These are phyloP conservation scores for Oryza officinalis DNA, from an alignment of 176 grass and related monocot genomes.

Conservation along the genomic window DNA sequence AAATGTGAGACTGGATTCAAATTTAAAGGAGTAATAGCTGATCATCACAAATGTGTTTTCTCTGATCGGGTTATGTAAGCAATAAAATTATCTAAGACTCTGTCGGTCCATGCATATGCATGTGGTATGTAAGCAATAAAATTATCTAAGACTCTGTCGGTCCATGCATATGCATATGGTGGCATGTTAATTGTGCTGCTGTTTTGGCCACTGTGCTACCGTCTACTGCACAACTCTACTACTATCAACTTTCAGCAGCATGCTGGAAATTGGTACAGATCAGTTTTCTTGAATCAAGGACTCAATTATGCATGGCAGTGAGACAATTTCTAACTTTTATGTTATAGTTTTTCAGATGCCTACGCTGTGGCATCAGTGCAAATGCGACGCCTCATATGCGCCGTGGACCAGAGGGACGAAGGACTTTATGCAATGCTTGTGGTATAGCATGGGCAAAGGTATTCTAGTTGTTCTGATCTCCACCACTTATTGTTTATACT, in stretches of 20 bases:
- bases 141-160: neutral
- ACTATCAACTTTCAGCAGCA: conserved; percentile 4
- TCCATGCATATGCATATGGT: conserved; percentile 4
- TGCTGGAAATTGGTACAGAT: neutral
- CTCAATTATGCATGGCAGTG: neutral
- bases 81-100: neutral
- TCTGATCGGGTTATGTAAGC: neutral
- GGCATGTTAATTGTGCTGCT: neutral
- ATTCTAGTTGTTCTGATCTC: neutral
- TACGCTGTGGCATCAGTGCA: conserved; percentile 79
- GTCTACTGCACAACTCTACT: neutral
- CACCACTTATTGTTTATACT: neutral
- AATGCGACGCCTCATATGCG: conserved; percentile 82
- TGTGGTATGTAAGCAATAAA: neutral
- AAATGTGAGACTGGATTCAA: neutral
- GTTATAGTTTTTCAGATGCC: conserved; percentile 69
- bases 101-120: neutral
- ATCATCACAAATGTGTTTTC: neutral
- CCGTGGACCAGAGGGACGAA: conserved; percentile 66
- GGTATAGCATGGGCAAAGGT: conserved; percentile 93
- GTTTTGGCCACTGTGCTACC: neutral
- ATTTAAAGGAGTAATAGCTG: neutral
- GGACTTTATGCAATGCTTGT: conserved; percentile 92
- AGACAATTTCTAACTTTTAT: conserved; percentile 44
- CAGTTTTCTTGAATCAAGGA: neutral